Percentiles rank a stretch among this genome's conserved stretches.
These are phyloP conservation scores for Teunomyces tritomae DNA, from an alignment of 805 yeast species.

Conservation along the genomic window DNA sequence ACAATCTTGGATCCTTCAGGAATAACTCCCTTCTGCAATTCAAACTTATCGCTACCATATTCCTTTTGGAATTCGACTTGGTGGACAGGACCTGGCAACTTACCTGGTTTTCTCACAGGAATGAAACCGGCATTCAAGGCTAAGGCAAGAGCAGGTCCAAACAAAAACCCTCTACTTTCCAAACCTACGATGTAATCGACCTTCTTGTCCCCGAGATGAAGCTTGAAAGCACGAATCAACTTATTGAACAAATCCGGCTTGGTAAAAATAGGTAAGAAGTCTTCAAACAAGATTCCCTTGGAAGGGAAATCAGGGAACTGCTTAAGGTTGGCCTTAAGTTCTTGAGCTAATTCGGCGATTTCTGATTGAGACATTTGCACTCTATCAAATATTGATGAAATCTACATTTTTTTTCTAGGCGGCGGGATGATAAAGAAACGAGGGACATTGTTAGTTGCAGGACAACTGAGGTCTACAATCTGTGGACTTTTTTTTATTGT, in stretches of 20 bases:
- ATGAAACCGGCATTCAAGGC: constrained; percentile 87
- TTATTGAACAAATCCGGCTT: constrained; percentile 78
- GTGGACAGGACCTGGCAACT: constrained; percentile 82
- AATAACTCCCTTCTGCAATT: constrained; percentile 80
- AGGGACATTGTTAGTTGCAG: background rate
- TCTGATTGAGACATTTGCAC: constrained; percentile 12
- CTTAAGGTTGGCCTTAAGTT: constrained; percentile 35
- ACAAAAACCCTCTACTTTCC: constrained; percentile 95
- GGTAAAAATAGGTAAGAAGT: constrained; percentile 91
- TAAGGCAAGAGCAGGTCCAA: constrained; percentile 93
- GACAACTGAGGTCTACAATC: background rate
- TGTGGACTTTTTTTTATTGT: background rate
- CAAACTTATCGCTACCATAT: constrained; percentile 87
- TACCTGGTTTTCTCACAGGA: constrained; percentile 94
- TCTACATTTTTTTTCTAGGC: background rate
- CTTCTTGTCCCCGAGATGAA: constrained; percentile 62
- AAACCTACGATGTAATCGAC: constrained; percentile 91
- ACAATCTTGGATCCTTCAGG: constrained; percentile 78
- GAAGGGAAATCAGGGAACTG: constrained; percentile 94
- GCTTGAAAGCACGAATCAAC: constrained; percentile 74
- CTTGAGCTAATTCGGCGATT: constrained; percentile 33
- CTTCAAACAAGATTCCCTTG: constrained; percentile 92
- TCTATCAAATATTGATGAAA: background rate
- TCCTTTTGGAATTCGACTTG: constrained; percentile 81
- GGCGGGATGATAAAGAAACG: background rate